Evolutionary conservation across 768 basidiomycete species (phyloP), one percentile per base, ranked within the genome.

Genomic region (Rhodotorula diobovata): DNA sequence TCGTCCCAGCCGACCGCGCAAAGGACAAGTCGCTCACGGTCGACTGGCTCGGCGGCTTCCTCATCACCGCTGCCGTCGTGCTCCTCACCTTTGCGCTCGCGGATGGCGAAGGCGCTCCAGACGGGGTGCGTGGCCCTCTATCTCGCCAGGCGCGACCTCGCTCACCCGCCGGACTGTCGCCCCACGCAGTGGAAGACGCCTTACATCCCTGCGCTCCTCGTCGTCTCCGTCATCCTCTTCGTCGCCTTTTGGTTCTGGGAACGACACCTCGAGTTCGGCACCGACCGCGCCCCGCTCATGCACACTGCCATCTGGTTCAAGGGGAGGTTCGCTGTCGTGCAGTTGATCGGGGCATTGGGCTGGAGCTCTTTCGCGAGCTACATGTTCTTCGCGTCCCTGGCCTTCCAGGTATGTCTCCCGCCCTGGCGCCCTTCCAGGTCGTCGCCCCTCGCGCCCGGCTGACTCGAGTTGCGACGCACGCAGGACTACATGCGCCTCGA

Each of bases 11-110:
- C 0, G 91, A 93, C 73, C 61, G 76, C 15, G 77, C 30, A 73
- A 71, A 4, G 80, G 79, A 12, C 77, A 79, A 57, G 64, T 62
- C 56, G 48, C 82, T 35, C 82, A 50, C 87, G 0, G 83, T 92
- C 0, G 91, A 93, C 70, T 91, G 90, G 89, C 79, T 89, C 30
- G 91, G 91, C 6, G 88, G 88, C 0, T 79, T 84, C 25, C 79
- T 92, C 23, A 80, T 86, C 64, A 90, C 89, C 0, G 78, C 81
- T 1, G 90, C 89, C 0, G 81, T 92, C 43, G 85, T 88, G 2
- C 80, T 92, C 0, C 83, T 93, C 71, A 83, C 88, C 15, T 92
- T 91, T 75, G 87, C 87, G 1, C 84, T 93, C 8, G 86, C 87
- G 59, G 85, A 89, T 72, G 89, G 86, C 12, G 83, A 83, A n/a